phyloP scores from a whole-genome alignment of 768 basidiomycete species.

The Suillus americanus region DNA sequence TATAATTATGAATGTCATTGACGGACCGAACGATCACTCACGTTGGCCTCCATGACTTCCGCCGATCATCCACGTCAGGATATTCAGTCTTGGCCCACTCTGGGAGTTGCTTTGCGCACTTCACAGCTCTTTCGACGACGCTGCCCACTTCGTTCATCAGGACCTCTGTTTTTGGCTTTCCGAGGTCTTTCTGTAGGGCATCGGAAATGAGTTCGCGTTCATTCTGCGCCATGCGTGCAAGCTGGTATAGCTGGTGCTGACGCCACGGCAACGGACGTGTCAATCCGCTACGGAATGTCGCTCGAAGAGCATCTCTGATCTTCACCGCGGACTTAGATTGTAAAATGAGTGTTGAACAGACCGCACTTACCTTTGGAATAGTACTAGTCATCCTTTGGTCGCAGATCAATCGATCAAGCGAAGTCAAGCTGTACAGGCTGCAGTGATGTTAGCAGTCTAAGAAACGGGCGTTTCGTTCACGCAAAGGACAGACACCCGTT shows the following conservation, averaged over 20 bases:
- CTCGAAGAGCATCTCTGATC: conserved; percentile 39
- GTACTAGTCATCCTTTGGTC: conserved; percentile 16
- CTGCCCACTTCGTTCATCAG: conserved; percentile 44
- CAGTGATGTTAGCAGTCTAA: no score
- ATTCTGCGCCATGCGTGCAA: conserved; percentile 63
- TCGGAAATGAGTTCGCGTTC: conserved; percentile 53
- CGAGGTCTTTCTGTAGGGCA: conserved; percentile 43
- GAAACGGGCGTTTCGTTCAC: no score
- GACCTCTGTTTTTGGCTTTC: conserved; percentile 40
- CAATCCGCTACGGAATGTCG: conserved; percentile 49
- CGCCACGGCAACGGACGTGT: conserved; percentile 59
- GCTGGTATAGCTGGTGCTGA: conserved; percentile 62
- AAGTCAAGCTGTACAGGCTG: no score
- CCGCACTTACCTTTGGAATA: conserved; percentile 23
- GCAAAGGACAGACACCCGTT: no score
- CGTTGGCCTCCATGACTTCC: conserved; percentile 52
- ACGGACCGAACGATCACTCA: conserved; percentile 9
- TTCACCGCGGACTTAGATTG: conserved; percentile 11
- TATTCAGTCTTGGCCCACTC: conserved; percentile 55
- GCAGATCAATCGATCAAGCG: not conserved
- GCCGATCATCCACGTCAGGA: conserved; percentile 37
- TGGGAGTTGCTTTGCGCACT: conserved; percentile 49
- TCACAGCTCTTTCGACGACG: conserved; percentile 41
- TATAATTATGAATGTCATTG: not conserved
- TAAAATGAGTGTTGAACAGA: not conserved